Base-by-base conservation (phyloP, 352 stramenopile species). In the Phytophthora crassamura region DNA sequence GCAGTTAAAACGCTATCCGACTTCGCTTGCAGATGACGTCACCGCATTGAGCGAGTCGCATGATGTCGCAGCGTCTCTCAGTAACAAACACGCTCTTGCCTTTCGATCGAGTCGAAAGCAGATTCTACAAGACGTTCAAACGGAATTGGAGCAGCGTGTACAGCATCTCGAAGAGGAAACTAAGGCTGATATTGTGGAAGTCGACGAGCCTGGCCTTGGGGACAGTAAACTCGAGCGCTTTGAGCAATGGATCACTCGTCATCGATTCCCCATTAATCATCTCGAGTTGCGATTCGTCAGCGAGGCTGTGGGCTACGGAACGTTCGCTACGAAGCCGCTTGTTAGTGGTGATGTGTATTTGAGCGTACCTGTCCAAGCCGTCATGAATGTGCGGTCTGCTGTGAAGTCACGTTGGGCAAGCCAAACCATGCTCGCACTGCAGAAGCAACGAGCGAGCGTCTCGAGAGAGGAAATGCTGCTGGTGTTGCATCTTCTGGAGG, bases 401-500 rank as follows among this genome's bases (percentile, higher is more conserved):
- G 46, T 78, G 1, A 67, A 69, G 4, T 91, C 78, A 11, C 25
- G 46, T 0, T 83, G 78, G 30, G 63, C 96, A 28, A 66, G 69
- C 0, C 48, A 67, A 14, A 56, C 77, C 7, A 54, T 89, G 4
- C 43, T 16, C 10, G 53, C 43, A 8, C 30, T 79, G 38, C 48
- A 58, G 16, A 51, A 65, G 3, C 16, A 61, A 10, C 51, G 47
- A 11, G 52, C 34, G 7, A 80, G 88, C 65, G 62, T 90, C 14
- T 48, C 41, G 32, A 20, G 34, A 62, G 65, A 74, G 7, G 61
- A 68, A 39, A 63, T 64, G 51, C 58, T 90, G 39, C 72, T 98
- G 0, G 46, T 92, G 1, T 71, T 97, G 16, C 89, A 96, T 33
- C 43, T 97, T 14, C 52, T 98, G 12, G 78, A 96, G 55, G 89